Base-by-base conservation (phyloP, 225 moss, liverwort and hornwort species). In the Antitrichia curtipendula region DNA sequence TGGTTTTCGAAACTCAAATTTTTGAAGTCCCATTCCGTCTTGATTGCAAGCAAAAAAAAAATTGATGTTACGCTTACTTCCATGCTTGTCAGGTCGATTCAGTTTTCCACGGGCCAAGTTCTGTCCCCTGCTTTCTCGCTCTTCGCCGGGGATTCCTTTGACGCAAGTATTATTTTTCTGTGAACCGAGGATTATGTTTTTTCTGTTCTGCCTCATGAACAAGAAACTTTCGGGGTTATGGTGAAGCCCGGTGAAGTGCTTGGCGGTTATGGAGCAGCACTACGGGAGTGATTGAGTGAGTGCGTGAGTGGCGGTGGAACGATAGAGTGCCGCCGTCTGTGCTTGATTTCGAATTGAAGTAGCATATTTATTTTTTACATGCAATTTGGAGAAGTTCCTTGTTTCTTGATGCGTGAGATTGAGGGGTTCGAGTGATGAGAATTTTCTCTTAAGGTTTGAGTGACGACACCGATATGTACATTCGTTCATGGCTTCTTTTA, bases 401-500 rank as follows among this genome's bases (percentile, higher is more conserved):
- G 36, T 47, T 76, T 68, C 68, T 76, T 88, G 43, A 53, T 66
- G 16, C 45, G 73, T 52, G 50, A 73, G 65, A 47, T 77, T 50
- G 71, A 41, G 71, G 49, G 47, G 24, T 81, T 63, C 16, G 40
- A 36, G 63, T 87, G 68, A 43, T 73, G 52, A n/a, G 73, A 77
- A 28, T 71, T 27, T 74, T 8, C 6, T 32, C 68, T 53, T 53
- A 41, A 19, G 56, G 21, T 81, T 84, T 25, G 64, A 84, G 82
- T 86, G 75, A 86, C 53, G 70, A 58, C 60, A 50, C 40, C 72
- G 87, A 53, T 79, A 87, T 92, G 89, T 68, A 28, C 29, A 57
- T 70, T 89, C 61, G 24, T 65, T 87, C 56, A 92, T 92, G 92
- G 90, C 92, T 85, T 52, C 79, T 68, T 85, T 85, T 60, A 36